Evolutionary conservation across 371 early-diverging fungal genomes (phyloP).

Genomic region (Fennellomyces sp.): DNA sequence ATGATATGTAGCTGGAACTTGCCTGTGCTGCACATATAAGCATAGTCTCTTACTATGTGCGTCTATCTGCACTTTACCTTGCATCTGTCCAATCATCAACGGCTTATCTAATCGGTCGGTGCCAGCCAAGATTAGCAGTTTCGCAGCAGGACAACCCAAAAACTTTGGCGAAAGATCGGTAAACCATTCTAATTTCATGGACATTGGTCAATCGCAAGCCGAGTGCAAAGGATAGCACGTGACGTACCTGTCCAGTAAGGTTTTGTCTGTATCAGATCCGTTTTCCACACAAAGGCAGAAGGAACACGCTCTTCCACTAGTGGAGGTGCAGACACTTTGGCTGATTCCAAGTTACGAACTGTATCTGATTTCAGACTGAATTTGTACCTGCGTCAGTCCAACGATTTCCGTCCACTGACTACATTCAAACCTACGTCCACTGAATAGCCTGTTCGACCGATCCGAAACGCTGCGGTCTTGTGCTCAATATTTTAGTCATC

Average conservation of each 20-base stretch:
- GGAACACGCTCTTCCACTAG: conserved; percentile 19
- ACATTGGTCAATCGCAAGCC: background rate
- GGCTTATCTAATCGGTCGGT: conserved; percentile 90
- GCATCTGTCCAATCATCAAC: conserved; percentile 95
- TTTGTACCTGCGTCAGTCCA: no score
- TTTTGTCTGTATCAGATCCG: conserved; percentile 70
- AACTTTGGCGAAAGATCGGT: conserved; percentile 81
- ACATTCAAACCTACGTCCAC: conserved; percentile 62
- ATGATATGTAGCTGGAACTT: conserved; percentile 89
- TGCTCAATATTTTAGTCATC: conserved; percentile 64
- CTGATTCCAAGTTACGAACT: conserved; percentile 70
- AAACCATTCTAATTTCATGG: conserved; percentile 80
- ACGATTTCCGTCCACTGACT: no score
- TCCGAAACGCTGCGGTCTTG: conserved; percentile 65
- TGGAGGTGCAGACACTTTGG: conserved; percentile 79
- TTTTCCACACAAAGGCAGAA: conserved; percentile 56
- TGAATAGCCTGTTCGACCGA: conserved; percentile 67
- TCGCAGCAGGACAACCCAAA: conserved; percentile 67
- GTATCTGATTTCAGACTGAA: conserved; percentile 64
- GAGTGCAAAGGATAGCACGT: background rate
- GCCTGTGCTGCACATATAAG: conserved; percentile 27
- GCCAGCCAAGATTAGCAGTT: conserved; percentile 87
- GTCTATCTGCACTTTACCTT: conserved; percentile 57
- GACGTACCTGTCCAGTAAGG: conserved; percentile 75
- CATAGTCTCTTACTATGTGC: background rate